phyloP scores from a whole-genome alignment of 176 grass and related monocot genomes.

The Lolium perenne region DNA sequence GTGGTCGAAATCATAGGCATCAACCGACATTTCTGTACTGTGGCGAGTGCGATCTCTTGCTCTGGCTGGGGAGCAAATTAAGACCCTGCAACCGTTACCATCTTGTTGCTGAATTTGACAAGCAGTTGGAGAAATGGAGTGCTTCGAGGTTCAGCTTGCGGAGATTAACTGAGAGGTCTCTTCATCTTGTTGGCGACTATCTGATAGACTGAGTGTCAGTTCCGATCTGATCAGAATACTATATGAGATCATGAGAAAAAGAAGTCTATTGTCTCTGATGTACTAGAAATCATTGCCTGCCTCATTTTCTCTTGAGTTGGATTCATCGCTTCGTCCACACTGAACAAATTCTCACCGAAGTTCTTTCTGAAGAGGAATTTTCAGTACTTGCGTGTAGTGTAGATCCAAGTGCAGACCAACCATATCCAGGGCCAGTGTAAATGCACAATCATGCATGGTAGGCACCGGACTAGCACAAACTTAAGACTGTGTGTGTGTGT shows the following conservation, averaged over 20 bases:
- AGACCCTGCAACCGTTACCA: neutral
- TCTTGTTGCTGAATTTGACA: constrained; percentile 3
- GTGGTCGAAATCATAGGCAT: neutral
- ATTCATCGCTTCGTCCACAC: neutral
- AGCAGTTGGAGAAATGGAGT: no score
- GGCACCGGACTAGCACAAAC: neutral
- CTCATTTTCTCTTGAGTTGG: neutral
- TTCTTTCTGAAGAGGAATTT: neutral
- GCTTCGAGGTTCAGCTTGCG: neutral
- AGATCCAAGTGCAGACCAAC: neutral
- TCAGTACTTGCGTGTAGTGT: neutral
- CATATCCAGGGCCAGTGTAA: neutral
- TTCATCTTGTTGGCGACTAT: neutral
- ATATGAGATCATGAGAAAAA: neutral
- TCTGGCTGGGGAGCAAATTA: neutral
- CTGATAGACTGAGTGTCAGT: no score
- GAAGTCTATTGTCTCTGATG: neutral
- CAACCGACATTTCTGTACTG: neutral
- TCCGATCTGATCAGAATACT: no score
- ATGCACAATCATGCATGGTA: neutral
- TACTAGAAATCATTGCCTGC: neutral
- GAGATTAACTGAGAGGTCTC: neutral
- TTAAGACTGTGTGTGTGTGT: neutral
- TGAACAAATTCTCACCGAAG: neutral
- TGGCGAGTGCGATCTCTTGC: neutral